These are phyloP conservation scores for Pichia pseudocactophila DNA, from an alignment of 805 yeast genomes.

Conservation along the genomic window DNA sequence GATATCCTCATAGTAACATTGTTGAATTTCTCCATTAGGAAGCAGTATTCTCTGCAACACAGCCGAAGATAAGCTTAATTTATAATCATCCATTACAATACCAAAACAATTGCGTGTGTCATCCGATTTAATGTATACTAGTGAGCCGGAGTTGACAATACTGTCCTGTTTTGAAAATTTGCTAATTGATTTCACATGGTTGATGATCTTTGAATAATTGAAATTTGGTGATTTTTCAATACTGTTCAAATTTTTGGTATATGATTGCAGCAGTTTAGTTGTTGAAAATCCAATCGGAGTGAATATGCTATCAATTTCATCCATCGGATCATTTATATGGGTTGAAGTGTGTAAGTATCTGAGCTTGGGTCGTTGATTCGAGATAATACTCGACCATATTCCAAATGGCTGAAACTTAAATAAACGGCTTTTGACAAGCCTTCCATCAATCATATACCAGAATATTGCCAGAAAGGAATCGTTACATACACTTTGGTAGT, in stretches of 20 bases:
- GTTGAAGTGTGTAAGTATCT: too few species aligned
- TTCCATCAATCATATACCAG: too few species aligned
- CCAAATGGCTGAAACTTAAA: too few species aligned
- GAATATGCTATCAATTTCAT: not conserved
- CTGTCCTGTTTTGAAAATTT: not conserved
- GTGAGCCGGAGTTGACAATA: constrained; percentile 11
- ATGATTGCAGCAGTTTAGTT: not conserved
- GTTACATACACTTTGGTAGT: too few species aligned
- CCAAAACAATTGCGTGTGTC: constrained; percentile 8
- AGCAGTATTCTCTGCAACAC: constrained; percentile 9
- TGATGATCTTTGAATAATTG: not conserved
- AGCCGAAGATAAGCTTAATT: constrained; percentile 3
- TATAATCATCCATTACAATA: constrained; percentile 11
- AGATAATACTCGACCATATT: too few species aligned
- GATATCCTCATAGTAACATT: constrained; percentile 40
- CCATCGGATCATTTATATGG: not conserved
- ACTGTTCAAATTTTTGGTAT: not conserved
- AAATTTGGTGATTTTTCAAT: not conserved
- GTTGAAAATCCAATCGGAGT: constrained; percentile 6
- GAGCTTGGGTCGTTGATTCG: too few species aligned
- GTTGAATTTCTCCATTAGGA: constrained; percentile 41
- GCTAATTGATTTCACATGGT: constrained; percentile 1
- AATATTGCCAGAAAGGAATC: too few species aligned
- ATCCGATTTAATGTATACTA: constrained; percentile 10
- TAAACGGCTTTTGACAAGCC: too few species aligned